Evolutionary conservation across 2,329 filamentous ascomycete species (phyloP), one percentile per base, ranked within the genome.

Genomic region (Keithomyces neogunnii): DNA sequence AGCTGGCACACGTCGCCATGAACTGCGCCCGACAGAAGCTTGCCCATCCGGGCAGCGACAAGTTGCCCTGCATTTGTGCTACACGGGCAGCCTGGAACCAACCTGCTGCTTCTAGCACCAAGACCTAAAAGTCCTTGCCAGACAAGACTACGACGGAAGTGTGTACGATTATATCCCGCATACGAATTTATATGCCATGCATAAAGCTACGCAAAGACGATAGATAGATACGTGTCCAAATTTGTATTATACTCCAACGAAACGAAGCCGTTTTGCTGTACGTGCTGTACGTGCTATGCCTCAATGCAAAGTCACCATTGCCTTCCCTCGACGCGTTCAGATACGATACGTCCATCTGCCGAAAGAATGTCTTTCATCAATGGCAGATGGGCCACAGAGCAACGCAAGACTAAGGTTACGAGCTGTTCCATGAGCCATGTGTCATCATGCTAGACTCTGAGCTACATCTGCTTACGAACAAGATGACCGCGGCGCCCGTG

Each of bases 311-410:
- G 19, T 26, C n/a, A 40, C 38, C 19, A 19, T 30, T 29, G 40
- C 10, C 13, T 30, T 35, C 9, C 40, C 28, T 51, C 44, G 44
- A 69, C 68, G 78, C 78, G 78, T 81, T 77, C 71, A 74, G 78
- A 80, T 81, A 82, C 76, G 76, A 81, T 82, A 83, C 80, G 69
- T 80, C 78, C 81, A 69, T 64, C 65, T 77, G 75, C 73, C 70
- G 54, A 63, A 26, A 9, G 48, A 47, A 43, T 19, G 5, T 19
- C 40, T 48, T 52, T 32, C 11, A 52, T 58, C 66, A 56, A 75
- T 82, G 77, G 74, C 76, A 73, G 64, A 61, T 69, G 78, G 78
- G 80, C 70, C 80, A 82, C 80, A 71, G 69, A 71, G 74, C 70
- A 68, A 77, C 79, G 80, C 80, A 70, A 83, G 78, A 83, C 61